Conservation (phyloP, 2,329 filamentous ascomycete genomes). For the Monosporascus ibericus region DNA sequence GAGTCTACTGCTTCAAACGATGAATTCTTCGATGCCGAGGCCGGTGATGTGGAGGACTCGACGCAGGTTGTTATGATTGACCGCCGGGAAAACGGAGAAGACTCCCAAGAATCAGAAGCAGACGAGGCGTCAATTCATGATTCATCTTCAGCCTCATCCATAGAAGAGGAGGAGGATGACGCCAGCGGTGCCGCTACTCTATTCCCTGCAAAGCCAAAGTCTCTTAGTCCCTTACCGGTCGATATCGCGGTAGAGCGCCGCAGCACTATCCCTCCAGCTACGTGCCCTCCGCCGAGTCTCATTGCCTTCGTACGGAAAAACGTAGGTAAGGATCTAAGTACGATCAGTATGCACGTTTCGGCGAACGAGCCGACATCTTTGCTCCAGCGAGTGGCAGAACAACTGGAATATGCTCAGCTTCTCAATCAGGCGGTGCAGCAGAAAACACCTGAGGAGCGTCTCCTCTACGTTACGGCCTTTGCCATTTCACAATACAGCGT, state of each 20-base stretch:
- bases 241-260: slow-evolving; percentile 59
- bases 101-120: slow-evolving; percentile 49
- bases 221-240: slow-evolving; percentile 70
- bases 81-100: slow-evolving; percentile 64
- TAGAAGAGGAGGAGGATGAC: slow-evolving; percentile 51
- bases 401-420: slow-evolving; percentile 82
- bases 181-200: slow-evolving; percentile 59
- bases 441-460: slow-evolving; percentile 57
- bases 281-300: slow-evolving; percentile 76
- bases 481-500: slow-evolving; percentile 82
- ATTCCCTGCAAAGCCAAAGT: slow-evolving; percentile 72
- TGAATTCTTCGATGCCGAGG: slow-evolving; percentile 92
- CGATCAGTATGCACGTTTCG: slow-evolving; percentile 95
- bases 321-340: slow-evolving; percentile 93
- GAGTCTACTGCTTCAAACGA: slow-evolving; percentile 74
- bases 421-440: slow-evolving; percentile 68
- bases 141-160: slow-evolving; percentile 53
- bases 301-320: slow-evolving; percentile 96
- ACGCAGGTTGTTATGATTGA: slow-evolving; percentile 70
- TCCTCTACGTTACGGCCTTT: slow-evolving; percentile 84
- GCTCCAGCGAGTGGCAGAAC: slow-evolving; percentile 82
- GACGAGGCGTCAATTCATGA: slow-evolving; percentile 49
- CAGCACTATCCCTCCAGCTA: slow-evolving; percentile 64
- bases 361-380: slow-evolving; percentile 89
- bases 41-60: slow-evolving; percentile 45